phyloP scores from a whole-genome alignment of 2,329 filamentous ascomycete genomes.

The Byssothecium circinans region DNA sequence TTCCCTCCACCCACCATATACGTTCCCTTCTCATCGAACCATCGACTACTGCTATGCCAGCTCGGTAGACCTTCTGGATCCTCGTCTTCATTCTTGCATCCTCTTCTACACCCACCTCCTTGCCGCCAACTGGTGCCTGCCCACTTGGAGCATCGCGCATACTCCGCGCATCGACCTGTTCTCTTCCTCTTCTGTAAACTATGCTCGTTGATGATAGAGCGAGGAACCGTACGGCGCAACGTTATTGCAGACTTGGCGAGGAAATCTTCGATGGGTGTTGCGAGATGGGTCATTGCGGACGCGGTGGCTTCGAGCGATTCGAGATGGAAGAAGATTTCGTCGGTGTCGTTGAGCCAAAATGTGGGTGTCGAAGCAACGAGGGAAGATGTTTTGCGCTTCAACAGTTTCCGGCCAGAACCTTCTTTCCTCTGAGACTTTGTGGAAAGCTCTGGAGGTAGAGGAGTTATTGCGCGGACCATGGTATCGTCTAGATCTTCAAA shows the following conservation, averaged over 20 bases:
- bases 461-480: slow-evolving; percentile 26
- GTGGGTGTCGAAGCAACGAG: slow-evolving; percentile 6
- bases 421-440: background rate
- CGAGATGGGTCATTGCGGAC: slow-evolving; percentile 26
- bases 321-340: slow-evolving; percentile 32
- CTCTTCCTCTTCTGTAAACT: slow-evolving; percentile 24
- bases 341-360: slow-evolving; percentile 24
- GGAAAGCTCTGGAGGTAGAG: slow-evolving; percentile 1
- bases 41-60: slow-evolving; percentile 37
- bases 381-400: slow-evolving; percentile 25
- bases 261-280: slow-evolving; percentile 31
- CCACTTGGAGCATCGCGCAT: slow-evolving; percentile 41
- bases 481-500: slow-evolving; percentile 38
- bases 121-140: slow-evolving; percentile 32
- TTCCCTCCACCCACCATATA: slow-evolving; percentile 34
- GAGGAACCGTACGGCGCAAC: slow-evolving; percentile 29
- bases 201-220: slow-evolving; percentile 27
- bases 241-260: slow-evolving; percentile 36
- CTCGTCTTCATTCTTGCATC: slow-evolving; percentile 39
- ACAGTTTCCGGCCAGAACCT: slow-evolving; percentile 12
- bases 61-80: slow-evolving; percentile 34
- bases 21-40: slow-evolving; percentile 35
- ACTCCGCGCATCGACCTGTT: slow-evolving; percentile 28
- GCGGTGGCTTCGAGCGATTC: slow-evolving; percentile 41
- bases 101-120: slow-evolving; percentile 34